Evolutionary conservation across 805 yeast genomes (phyloP).

Genomic region (Priceomyces melissophilus): DNA sequence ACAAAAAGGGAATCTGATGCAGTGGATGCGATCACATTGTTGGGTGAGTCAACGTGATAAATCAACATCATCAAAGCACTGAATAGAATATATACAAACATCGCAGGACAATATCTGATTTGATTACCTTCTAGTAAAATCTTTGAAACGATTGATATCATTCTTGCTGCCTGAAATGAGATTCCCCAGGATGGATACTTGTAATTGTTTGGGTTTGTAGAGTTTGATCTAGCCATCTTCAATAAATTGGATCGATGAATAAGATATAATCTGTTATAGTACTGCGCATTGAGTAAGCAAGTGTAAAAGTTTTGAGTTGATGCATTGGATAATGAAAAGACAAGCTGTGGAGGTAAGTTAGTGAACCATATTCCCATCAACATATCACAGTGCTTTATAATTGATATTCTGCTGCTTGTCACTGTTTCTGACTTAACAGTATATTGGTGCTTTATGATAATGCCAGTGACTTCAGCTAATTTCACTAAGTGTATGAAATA

Average conservation of each 20-base stretch:
- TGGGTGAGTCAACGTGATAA: conserved; percentile 56
- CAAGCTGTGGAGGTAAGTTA: conserved; percentile 58
- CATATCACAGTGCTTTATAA: conserved; percentile 68
- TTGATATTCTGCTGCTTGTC: conserved; percentile 39
- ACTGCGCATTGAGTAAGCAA: conserved; percentile 61
- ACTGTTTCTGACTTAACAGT: conserved; percentile 63
- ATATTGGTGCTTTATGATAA: conserved; percentile 65
- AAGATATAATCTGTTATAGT: conserved; percentile 68
- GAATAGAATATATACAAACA: conserved; percentile 55
- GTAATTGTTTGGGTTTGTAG: conserved; percentile 40
- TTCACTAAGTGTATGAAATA: conserved; percentile 62
- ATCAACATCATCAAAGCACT: conserved; percentile 67
- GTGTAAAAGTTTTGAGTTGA: conserved; percentile 53
- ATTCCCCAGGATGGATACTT: conserved; percentile 75
- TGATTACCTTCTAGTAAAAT: conserved; percentile 50
- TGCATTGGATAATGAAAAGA: conserved; percentile 56
- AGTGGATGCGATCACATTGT: conserved; percentile 37
- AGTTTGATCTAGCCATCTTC: conserved; percentile 42
- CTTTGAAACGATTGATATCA: conserved; percentile 62
- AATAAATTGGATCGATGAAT: conserved; percentile 68
- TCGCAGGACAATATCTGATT: conserved; percentile 53
- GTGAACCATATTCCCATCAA: conserved; percentile 76
- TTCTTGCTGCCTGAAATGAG: conserved; percentile 77
- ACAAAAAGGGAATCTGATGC: conserved; percentile 41
- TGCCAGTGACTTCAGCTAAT: conserved; percentile 67